Base-by-base conservation (phyloP, 805 yeast species). In the Kockiozyma suomiensis region DNA sequence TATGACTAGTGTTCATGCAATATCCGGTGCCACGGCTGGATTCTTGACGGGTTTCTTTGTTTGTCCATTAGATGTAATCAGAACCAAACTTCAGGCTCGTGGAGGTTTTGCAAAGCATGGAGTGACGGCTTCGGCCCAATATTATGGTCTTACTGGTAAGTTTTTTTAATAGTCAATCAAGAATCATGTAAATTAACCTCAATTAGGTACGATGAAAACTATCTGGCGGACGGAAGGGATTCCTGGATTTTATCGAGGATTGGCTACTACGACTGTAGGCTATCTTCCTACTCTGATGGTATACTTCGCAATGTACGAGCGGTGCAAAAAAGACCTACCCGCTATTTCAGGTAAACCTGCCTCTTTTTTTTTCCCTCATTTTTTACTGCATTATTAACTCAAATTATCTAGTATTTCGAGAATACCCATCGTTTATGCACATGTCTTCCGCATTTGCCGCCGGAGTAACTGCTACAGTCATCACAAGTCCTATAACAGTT, bases 281-380 rank as follows among this genome's bases (percentile, higher is more conserved):
- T 93, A 93, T 74, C 85, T 94, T 68, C 99, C 99, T 15, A 90
- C 97, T 0, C 93, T 98, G 98, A 90, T 91, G 79, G 89, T 94
- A 50, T 93, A 93, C 73, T 93, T 93, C 75, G 81, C 93, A 8
- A 87, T 91, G 40, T 93, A 93, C 73, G 97, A 93, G 71, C 76
- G 80, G 58, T 85, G 91, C 30, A 92, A 91, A 71, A 69, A 73
- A 47, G 70, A 79, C 50, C 83, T 82, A 68, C 85, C 48, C 54
- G n/a, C 54, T 70, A 15, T 69, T 71, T 48, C 70, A 70, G 47
- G 62, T 52, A 45, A 6, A 43, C 35, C 12, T 17, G 6, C 2
- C 8, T 10, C 13, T 25, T 13, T 13, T 10, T 12, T 10, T 19
- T 3, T 23, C 3, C 32, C 12, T 15, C 17, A 35, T 6, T 15